These are phyloP conservation scores for Tuctoria greenei DNA, from an alignment of 176 grass and related monocot genomes.

Conservation along the genomic window DNA sequence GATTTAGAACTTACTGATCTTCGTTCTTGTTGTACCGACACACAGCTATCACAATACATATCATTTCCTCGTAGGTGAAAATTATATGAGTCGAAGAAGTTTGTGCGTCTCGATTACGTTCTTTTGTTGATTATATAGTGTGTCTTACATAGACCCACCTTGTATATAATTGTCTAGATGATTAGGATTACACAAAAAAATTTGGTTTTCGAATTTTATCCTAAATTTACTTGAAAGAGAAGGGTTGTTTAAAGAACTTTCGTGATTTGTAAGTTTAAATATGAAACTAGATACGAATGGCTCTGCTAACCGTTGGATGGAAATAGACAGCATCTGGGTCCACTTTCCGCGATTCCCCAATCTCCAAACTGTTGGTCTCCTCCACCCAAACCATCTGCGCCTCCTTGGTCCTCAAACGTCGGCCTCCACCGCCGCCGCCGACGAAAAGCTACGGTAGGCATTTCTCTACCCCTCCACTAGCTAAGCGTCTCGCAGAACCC, in stretches of 20 bases:
- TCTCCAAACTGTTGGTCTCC: neutral
- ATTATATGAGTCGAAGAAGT: too few species aligned
- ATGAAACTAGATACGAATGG: neutral
- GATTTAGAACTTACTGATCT: too few species aligned
- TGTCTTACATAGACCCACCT: too few species aligned
- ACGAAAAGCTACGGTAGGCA: neutral
- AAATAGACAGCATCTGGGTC: neutral
- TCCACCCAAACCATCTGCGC: neutral
- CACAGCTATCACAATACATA: too few species aligned
- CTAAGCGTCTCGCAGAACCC: neutral
- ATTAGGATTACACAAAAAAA: neutral
- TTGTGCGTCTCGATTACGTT: too few species aligned
- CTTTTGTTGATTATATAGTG: too few species aligned
- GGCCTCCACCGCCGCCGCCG: conserved; percentile 15
- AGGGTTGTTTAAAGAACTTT: neutral
- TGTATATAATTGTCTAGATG: neutral
- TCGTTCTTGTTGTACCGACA: too few species aligned
- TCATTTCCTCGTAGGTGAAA: too few species aligned
- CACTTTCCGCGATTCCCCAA: neutral
- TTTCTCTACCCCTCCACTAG: neutral
- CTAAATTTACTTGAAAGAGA: neutral
- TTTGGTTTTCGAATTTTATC: too few species aligned
- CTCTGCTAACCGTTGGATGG: neutral
- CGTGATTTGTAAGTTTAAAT: neutral
- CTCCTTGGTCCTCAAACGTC: neutral